phyloP scores from a whole-genome alignment of 2,329 filamentous ascomycete genomes.

The Beauveria sp. region DNA sequence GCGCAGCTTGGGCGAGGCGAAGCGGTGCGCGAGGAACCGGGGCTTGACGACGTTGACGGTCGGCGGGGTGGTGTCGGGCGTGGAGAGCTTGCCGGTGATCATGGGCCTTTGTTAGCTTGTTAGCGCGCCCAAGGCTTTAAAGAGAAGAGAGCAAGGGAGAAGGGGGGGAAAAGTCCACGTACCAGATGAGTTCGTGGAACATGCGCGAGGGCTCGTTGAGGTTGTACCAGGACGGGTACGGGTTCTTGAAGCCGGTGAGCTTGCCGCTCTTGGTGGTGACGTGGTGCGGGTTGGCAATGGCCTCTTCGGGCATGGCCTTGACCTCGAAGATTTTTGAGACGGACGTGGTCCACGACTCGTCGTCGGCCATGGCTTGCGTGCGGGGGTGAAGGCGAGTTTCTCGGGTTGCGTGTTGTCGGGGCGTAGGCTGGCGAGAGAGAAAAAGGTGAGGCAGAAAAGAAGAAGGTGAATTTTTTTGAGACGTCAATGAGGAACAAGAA shows the following conservation, averaged over 20 bases:
- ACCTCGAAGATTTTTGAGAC: slow-evolving; percentile 4
- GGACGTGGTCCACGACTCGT: slow-evolving; percentile 7
- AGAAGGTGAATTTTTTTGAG: neutral
- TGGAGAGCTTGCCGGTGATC: slow-evolving; percentile 32
- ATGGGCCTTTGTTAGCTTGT: slow-evolving; percentile 22
- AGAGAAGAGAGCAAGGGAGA: slow-evolving; percentile 9
- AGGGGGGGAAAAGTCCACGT: neutral
- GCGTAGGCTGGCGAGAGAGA: neutral
- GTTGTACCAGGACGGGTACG: slow-evolving; percentile 38
- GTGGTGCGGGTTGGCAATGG: slow-evolving; percentile 40
- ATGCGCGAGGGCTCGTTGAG: slow-evolving; percentile 13
- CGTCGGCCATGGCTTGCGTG: neutral
- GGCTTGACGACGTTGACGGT: slow-evolving; percentile 62
- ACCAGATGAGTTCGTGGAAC: slow-evolving; percentile 6
- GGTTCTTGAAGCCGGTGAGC: slow-evolving; percentile 41
- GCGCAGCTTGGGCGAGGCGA: slow-evolving; percentile 52
- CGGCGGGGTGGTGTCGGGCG: slow-evolving; percentile 56
- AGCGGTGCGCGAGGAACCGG: slow-evolving; percentile 54
- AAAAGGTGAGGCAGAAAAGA: neutral
- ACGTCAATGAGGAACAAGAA: no score
- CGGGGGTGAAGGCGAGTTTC: neutral
- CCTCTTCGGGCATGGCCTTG: slow-evolving; percentile 32
- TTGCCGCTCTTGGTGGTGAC: slow-evolving; percentile 31
- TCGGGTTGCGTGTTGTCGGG: neutral
- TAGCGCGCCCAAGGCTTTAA: neutral